phyloP scores from a whole-genome alignment of 1,284 basidiomycete species.

The Bjerkandera adusta region DNA sequence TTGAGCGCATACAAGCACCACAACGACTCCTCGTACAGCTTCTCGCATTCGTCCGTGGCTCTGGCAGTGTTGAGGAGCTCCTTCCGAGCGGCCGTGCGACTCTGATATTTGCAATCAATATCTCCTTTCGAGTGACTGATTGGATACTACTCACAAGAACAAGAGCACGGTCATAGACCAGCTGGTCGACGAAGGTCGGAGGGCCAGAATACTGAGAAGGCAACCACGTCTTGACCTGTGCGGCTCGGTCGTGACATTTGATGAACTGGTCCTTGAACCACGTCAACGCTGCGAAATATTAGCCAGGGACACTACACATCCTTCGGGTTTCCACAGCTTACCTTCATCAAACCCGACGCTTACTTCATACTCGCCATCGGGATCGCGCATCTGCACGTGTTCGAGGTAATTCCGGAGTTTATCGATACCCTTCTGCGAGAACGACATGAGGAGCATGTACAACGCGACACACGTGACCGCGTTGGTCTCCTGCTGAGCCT shows the following conservation, averaged over 20 bases:
- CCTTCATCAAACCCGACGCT: conserved; percentile 80
- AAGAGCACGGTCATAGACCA: conserved; percentile 80
- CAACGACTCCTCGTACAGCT: conserved; percentile 91
- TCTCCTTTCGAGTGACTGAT: not conserved
- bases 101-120: conserved; percentile 46
- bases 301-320: not conserved
- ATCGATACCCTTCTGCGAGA: conserved; percentile 90
- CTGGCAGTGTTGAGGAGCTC: conserved; percentile 82
- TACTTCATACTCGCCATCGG: conserved; percentile 65
- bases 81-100: conserved; percentile 87
- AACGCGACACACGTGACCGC: conserved; percentile 85
- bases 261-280: conserved; percentile 81
- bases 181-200: conserved; percentile 74
- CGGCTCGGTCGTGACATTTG: conserved; percentile 73
- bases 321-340: conserved; percentile 29
- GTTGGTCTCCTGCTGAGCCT: conserved; percentile 74
- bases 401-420: conserved; percentile 68
- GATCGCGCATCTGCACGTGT: conserved; percentile 74
- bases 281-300: conserved; percentile 46
- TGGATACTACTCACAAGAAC: conserved; percentile 47
- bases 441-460: conserved; percentile 91
- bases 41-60: conserved; percentile 84
- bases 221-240: conserved; percentile 79
- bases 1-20: conserved; percentile 92
- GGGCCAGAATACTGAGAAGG: conserved; percentile 71